phyloP scores from a whole-genome alignment of 257 asterid genomes.

The Nicotiana obtusifolia region DNA sequence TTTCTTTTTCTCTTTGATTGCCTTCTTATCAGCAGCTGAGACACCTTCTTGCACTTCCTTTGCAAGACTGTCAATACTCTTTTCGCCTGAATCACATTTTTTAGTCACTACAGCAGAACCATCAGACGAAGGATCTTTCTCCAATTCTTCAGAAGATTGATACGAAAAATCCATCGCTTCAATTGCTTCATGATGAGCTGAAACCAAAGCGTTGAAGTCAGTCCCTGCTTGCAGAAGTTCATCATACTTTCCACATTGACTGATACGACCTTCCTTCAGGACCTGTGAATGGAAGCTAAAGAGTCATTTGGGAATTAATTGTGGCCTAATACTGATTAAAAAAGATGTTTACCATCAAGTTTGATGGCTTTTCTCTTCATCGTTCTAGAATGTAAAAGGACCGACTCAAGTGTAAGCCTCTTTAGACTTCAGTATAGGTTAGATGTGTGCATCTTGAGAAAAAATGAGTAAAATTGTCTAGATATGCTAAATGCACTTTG shows the following conservation, averaged over 20 bases:
- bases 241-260: slow-evolving; percentile 93
- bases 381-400: background rate
- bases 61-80: slow-evolving; percentile 43
- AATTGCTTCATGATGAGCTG: slow-evolving; percentile 96
- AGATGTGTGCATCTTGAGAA: background rate
- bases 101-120: slow-evolving; percentile 46
- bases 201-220: slow-evolving; percentile 75
- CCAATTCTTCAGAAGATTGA: slow-evolving; percentile 55
- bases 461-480: background rate
- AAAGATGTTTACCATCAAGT: background rate
- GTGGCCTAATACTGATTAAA: background rate
- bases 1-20: slow-evolving; percentile 88
- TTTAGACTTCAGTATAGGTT: background rate
- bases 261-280: slow-evolving; percentile 81
- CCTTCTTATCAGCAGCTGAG: slow-evolving; percentile 64
- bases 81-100: slow-evolving; percentile 49
- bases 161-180: slow-evolving; percentile 84
- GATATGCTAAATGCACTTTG: background rate
- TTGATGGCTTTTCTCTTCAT: background rate
- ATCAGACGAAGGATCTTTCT: slow-evolving; percentile 44
- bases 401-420: background rate
- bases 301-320: slow-evolving; percentile 10
- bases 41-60: slow-evolving; percentile 57
- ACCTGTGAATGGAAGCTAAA: slow-evolving; percentile 45
- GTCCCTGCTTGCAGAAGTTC: slow-evolving; percentile 97